Percentiles rank a stretch among this genome's conserved stretches.
Conservation (phyloP, 768 basidiomycete species). For the Mycena haematopus region DNA sequence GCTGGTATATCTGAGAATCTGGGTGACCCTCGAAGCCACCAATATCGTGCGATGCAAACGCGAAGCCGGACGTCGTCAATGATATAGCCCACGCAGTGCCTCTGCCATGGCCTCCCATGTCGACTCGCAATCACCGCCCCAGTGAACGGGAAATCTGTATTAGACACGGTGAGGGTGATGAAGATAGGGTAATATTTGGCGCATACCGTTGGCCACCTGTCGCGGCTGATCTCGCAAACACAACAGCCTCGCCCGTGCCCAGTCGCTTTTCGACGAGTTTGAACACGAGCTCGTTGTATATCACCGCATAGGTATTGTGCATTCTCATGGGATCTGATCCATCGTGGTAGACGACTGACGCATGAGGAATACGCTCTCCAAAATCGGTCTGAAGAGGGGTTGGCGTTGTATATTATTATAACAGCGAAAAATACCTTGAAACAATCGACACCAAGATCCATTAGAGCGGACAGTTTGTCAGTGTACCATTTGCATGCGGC, state of each 20-base stretch:
- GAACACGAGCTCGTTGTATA: constrained; percentile 78
- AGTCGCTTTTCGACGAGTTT: constrained; percentile 60
- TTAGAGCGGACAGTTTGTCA: constrained; percentile 52
- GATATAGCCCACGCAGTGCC: constrained; percentile 72
- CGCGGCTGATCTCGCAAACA: constrained; percentile 74
- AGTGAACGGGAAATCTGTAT: constrained; percentile 55
- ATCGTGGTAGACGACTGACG: constrained; percentile 65
- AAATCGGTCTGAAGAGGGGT: constrained; percentile 66
- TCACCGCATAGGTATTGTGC: constrained; percentile 75
- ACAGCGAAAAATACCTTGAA: constrained; percentile 55
- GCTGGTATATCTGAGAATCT: constrained; percentile 71
- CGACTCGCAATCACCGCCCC: constrained; percentile 80
- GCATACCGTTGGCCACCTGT: constrained; percentile 69
- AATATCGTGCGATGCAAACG: constrained; percentile 77
- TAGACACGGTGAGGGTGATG: constrained; percentile 3
- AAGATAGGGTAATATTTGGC: not conserved
- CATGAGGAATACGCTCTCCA: constrained; percentile 77
- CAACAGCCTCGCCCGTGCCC: constrained; percentile 69
- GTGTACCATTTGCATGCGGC: constrained; percentile 62
- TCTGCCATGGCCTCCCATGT: constrained; percentile 84
- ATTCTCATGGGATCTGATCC: constrained; percentile 71
- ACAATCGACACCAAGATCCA: constrained; percentile 61
- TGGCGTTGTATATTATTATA: not conserved
- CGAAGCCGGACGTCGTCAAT: constrained; percentile 71
- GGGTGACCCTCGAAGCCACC: constrained; percentile 82